phyloP scores from a whole-genome alignment of 1,284 basidiomycete species.

The Gomphus bonarii region DNA sequence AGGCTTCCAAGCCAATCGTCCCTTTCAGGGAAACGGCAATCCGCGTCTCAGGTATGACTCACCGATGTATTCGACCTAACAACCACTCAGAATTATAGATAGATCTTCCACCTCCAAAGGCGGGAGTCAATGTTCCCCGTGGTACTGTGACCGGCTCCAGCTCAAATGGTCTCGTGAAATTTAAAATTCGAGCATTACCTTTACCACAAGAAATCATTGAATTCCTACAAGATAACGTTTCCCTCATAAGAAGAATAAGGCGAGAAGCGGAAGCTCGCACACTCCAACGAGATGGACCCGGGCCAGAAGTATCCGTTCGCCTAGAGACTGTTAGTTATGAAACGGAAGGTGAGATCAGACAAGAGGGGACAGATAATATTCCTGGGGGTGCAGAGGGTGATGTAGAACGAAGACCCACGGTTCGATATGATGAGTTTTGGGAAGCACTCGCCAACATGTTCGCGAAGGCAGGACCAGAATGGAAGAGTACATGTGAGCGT shows the following conservation, averaged over 20 bases:
- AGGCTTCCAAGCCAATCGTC: conserved; percentile 91
- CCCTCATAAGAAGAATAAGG: conserved; percentile 43
- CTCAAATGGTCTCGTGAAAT: conserved; percentile 67
- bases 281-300: not conserved
- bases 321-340: conserved; percentile 21
- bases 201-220: conserved; percentile 58
- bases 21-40: conserved; percentile 96
- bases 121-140: conserved; percentile 49
- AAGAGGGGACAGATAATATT: conserved; percentile 24
- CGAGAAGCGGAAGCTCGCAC: conserved; percentile 16
- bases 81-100: not conserved
- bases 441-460: conserved; percentile 55
- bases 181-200: conserved; percentile 76
- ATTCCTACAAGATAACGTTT: conserved; percentile 73
- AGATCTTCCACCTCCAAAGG: conserved; percentile 77
- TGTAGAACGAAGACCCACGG: conserved; percentile 47
- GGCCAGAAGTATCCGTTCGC: conserved; percentile 15
- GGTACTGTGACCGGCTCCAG: conserved; percentile 73
- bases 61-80: conserved; percentile 5
- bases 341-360: conserved; percentile 25
- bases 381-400: conserved; percentile 34
- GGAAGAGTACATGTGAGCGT: conserved; percentile 61
- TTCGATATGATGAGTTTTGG: conserved; percentile 80
- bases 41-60: conserved; percentile 52
- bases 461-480: conserved; percentile 67